Percentiles rank a stretch among this genome's conserved stretches.
These are phyloP conservation scores for Suaeda aralocaspica DNA, from an alignment of 148 eudicot genomes.

Conservation along the genomic window DNA sequence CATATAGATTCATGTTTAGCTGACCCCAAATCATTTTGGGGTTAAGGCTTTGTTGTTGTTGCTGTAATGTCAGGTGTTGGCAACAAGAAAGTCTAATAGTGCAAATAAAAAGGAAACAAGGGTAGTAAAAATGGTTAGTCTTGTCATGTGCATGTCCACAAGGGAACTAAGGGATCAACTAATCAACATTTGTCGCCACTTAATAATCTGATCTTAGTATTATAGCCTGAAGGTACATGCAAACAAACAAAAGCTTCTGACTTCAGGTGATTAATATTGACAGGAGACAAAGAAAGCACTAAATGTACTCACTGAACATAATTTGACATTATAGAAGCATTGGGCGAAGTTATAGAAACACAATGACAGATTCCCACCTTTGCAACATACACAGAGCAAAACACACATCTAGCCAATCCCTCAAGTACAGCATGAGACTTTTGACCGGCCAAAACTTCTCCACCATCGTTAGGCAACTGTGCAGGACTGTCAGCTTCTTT, in stretches of 20 bases:
- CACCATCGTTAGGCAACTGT: conserved; percentile 26
- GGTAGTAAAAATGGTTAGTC: neutral
- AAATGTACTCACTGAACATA: neutral
- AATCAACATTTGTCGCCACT: neutral
- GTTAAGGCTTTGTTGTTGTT: no score
- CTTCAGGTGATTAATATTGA: neutral
- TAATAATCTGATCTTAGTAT: neutral
- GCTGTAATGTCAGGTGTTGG: no score
- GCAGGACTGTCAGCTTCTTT: conserved; percentile 34
- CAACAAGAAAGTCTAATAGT: no score
- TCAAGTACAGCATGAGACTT: conserved; percentile 43
- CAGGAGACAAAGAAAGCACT: neutral
- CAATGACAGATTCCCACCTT: conserved; percentile 35
- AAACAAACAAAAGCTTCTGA: neutral
- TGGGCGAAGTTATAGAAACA: neutral
- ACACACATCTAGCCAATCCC: conserved; percentile 64
- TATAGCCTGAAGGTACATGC: neutral
- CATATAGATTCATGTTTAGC: no score
- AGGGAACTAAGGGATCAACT: neutral
- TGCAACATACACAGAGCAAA: conserved; percentile 41
- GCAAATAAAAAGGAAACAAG: no score
- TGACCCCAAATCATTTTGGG: no score
- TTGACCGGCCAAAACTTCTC: conserved; percentile 28
- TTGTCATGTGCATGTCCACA: neutral
- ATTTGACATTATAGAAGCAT: neutral